Conservation (phyloP, 768 basidiomycete genomes). For the Megacollybia marginata region DNA sequence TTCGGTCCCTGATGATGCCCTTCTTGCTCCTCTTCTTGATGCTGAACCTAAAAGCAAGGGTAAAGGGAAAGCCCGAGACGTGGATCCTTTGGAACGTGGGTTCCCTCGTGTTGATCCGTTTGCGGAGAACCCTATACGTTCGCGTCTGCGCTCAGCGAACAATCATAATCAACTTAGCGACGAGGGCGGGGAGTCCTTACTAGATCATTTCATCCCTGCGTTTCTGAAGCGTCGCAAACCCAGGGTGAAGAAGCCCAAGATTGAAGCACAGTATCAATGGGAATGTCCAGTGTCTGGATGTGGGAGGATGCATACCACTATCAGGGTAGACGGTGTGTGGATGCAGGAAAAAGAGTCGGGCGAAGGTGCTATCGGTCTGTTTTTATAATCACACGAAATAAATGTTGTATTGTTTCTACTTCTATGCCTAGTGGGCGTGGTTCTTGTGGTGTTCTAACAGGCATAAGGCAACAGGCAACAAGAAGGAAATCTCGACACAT, state of each 20-base stretch:
- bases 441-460: slow-evolving; percentile 83
- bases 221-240: slow-evolving; percentile 3
- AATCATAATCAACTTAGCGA: slow-evolving; percentile 1
- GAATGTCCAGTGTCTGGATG: slow-evolving; percentile 58
- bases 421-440: slow-evolving; percentile 56
- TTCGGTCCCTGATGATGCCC: slow-evolving; percentile 32
- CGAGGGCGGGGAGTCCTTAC: not conserved
- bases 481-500: slow-evolving; percentile 22
- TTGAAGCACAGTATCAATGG: slow-evolving; percentile 52
- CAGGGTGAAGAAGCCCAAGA: slow-evolving; percentile 24
- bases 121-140: slow-evolving; percentile 39
- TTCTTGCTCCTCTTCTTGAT: slow-evolving; percentile 6
- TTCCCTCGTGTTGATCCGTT: slow-evolving; percentile 11
- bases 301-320: slow-evolving; percentile 44
- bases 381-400: slow-evolving; percentile 1
- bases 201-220: not conserved
- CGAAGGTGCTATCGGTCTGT: slow-evolving; percentile 5
- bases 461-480: slow-evolving; percentile 10
- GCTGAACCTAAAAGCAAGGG: slow-evolving; percentile 32
- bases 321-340: slow-evolving; percentile 55
- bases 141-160: slow-evolving; percentile 41
- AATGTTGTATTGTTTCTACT: not conserved
- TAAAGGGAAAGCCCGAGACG: slow-evolving; percentile 21
- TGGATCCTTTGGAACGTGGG: slow-evolving; percentile 1
- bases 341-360: slow-evolving; percentile 37